Evolutionary conservation across 805 yeast species (phyloP).

Genomic region (Candida methanosorbosa): DNA sequence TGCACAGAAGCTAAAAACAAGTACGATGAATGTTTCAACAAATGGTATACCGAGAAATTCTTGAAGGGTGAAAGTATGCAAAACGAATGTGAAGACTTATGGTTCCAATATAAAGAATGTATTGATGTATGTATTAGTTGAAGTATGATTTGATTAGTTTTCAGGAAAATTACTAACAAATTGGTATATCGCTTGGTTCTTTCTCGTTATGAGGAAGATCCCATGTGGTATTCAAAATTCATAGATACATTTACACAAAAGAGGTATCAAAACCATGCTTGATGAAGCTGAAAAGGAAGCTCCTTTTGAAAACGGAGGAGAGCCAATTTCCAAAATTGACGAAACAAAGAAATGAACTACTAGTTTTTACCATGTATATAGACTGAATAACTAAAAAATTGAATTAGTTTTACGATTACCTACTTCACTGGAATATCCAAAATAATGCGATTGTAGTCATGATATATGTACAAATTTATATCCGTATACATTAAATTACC

Average conservation of each 20-base stretch:
- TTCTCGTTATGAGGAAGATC: too few relatives aligned
- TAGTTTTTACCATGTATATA: too few relatives aligned
- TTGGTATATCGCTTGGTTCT: neutral
- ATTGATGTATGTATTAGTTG: constrained; percentile 52
- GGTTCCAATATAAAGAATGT: constrained; percentile 87
- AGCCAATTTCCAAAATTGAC: constrained; percentile 13
- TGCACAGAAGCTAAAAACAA: constrained; percentile 79
- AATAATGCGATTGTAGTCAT: too few relatives aligned
- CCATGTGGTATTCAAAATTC: too few relatives aligned
- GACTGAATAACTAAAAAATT: neutral
- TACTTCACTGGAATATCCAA: too few relatives aligned
- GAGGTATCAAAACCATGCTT: constrained; percentile 73
- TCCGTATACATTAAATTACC: too few relatives aligned
- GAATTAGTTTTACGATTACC: too few relatives aligned
- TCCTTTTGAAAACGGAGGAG: constrained; percentile 71
- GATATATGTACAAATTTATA: too few relatives aligned
- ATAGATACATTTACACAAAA: constrained; percentile 44
- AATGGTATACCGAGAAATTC: constrained; percentile 90
- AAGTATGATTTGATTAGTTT: too few relatives aligned
- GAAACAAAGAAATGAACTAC: constrained; percentile 1
- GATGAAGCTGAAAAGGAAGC: constrained; percentile 88
- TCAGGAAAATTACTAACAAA: too few relatives aligned
- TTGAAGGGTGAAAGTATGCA: constrained; percentile 51
- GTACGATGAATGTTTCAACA: constrained; percentile 89
- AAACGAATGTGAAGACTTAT: constrained; percentile 86